Conservation (phyloP, 2,329 filamentous ascomycete genomes). For the Penicillium sp. region DNA sequence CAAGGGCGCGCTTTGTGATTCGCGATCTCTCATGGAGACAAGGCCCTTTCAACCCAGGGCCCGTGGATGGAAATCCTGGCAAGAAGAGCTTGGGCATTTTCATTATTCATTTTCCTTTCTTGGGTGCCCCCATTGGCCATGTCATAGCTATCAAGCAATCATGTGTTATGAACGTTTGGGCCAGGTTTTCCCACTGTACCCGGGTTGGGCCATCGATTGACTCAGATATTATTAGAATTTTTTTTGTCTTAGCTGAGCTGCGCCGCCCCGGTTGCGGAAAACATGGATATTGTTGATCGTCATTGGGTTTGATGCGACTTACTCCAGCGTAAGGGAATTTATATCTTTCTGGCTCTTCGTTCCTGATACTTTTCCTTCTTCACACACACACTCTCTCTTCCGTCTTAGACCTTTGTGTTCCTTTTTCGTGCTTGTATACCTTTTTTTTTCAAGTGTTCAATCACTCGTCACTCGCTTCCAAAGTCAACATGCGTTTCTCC, state of each 20-base stretch:
- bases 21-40: no score
- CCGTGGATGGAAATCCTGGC: no score
- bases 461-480: conserved; percentile 1
- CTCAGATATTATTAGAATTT: conserved; percentile 13
- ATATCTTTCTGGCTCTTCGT: background rate
- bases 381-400: background rate
- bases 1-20: no score
- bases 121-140: no score
- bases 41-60: no score
- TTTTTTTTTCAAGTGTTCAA: background rate
- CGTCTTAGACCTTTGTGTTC: background rate
- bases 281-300: background rate
- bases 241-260: conserved; percentile 1
- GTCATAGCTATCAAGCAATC: background rate
- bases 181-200: background rate
- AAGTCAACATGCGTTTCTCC: conserved; percentile 25
- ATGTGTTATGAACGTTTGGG: background rate
- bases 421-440: background rate
- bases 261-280: background rate
- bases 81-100: no score
- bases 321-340: background rate
- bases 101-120: no score
- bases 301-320: background rate
- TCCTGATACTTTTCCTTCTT: no score
- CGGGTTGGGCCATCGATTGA: conserved; percentile 2